phyloP scores from a whole-genome alignment of 306 rosid species.

The Myrica gale region DNA sequence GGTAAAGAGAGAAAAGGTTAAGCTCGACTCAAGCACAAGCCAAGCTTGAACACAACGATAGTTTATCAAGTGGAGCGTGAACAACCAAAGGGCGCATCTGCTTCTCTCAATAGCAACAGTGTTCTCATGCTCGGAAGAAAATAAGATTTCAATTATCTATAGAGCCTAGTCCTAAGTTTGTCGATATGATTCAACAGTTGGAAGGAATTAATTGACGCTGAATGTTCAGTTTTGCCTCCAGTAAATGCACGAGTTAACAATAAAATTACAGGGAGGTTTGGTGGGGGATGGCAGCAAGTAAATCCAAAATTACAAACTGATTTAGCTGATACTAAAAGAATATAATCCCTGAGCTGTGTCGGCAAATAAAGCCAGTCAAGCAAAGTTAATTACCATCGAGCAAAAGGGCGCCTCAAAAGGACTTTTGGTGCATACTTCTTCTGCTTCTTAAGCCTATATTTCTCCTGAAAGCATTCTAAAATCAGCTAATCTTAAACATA shows the following conservation, averaged over 20 bases:
- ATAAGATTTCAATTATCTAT: background rate
- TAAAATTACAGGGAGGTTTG: background rate
- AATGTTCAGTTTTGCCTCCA: background rate
- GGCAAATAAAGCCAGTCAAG: slow-evolving; percentile 5
- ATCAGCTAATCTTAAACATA: slow-evolving; percentile 25
- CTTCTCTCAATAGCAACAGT: background rate
- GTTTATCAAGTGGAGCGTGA: background rate
- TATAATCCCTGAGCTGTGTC: background rate
- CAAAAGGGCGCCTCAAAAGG: slow-evolving; percentile 75
- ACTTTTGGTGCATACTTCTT: slow-evolving; percentile 94
- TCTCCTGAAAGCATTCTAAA: slow-evolving; percentile 60
- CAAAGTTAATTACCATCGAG: slow-evolving; percentile 54
- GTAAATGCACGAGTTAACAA: background rate
- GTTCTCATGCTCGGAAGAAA: background rate
- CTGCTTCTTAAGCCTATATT: slow-evolving; percentile 87
- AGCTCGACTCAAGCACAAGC: background rate
- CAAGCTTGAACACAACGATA: background rate
- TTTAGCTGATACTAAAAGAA: background rate
- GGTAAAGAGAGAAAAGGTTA: background rate
- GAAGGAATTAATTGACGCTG: background rate
- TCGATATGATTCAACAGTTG: background rate
- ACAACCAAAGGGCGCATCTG: background rate
- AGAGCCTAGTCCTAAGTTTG: background rate
- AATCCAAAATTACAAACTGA: background rate
- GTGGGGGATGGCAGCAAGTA: background rate